These are phyloP conservation scores for Hydnomerulius pinastri DNA, from an alignment of 768 basidiomycete genomes.

Conservation along the genomic window DNA sequence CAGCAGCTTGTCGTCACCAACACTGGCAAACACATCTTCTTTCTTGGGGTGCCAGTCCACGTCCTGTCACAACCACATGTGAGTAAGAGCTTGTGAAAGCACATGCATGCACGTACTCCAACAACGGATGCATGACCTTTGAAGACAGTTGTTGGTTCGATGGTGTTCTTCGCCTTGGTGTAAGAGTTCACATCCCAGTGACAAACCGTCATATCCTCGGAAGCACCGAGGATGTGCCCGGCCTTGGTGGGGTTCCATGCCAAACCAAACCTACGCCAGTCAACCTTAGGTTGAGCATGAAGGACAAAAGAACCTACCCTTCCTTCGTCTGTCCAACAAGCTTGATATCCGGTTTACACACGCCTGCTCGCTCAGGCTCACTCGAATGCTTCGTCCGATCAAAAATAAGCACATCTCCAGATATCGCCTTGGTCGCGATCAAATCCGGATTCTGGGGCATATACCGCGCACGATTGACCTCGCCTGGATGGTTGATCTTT, in stretches of 20 bases:
- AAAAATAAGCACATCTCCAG: slow-evolving; percentile 92
- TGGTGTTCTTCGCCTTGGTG: slow-evolving; percentile 68
- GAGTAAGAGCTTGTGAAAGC: not conserved
- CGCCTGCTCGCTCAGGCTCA: slow-evolving; percentile 83
- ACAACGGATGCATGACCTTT: slow-evolving; percentile 90
- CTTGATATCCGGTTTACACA: slow-evolving; percentile 88
- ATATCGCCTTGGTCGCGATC: slow-evolving; percentile 92
- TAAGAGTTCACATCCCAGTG: slow-evolving; percentile 96
- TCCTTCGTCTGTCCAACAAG: slow-evolving; percentile 90
- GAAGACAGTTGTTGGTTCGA: slow-evolving; percentile 87
- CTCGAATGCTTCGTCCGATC: slow-evolving; percentile 97
- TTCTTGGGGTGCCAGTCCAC: slow-evolving; percentile 92
- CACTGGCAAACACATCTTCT: slow-evolving; percentile 88
- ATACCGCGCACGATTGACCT: slow-evolving; percentile 96
- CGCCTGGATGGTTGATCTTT: slow-evolving; percentile 91
- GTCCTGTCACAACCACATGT: slow-evolving; percentile 54
- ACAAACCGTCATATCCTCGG: slow-evolving; percentile 95
- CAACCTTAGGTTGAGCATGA: slow-evolving; percentile 3
- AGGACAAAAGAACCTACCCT: slow-evolving; percentile 59
- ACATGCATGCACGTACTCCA: slow-evolving; percentile 57
- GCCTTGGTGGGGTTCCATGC: slow-evolving; percentile 86
- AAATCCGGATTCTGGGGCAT: slow-evolving; percentile 99
- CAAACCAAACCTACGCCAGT: slow-evolving; percentile 77
- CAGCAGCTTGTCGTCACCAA: slow-evolving; percentile 93
- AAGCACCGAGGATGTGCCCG: slow-evolving; percentile 88